A percentile compares a stretch with the other conserved stretches of the same genome.
These are phyloP conservation scores for Epichloe elymi DNA, from an alignment of 2,329 filamentous ascomycete genomes.

Conservation along the genomic window DNA sequence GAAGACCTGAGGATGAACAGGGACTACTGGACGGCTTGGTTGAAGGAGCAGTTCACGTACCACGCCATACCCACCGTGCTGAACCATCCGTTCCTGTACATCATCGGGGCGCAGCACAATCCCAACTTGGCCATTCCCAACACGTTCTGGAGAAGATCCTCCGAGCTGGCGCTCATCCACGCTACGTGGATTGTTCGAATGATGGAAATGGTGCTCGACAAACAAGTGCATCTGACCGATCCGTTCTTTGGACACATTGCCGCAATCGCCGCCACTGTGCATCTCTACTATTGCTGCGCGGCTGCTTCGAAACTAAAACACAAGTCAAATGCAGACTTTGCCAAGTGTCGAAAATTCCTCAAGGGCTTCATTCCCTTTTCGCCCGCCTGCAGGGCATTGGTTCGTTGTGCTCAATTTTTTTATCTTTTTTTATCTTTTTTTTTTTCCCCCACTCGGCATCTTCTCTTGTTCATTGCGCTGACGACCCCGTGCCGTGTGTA, in stretches of 20 bases:
- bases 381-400: conserved; percentile 30
- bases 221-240: conserved; percentile 33
- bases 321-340: conserved; percentile 38
- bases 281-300: conserved; percentile 40
- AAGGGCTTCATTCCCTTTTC: conserved; percentile 35
- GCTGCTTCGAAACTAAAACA: conserved; percentile 33
- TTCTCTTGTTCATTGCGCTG: too few species aligned
- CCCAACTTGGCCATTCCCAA: conserved; percentile 38
- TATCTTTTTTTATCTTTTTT: too few species aligned
- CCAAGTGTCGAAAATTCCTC: conserved; percentile 35
- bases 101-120: conserved; percentile 37
- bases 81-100: conserved; percentile 41
- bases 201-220: conserved; percentile 40
- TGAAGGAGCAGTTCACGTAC: conserved; percentile 40
- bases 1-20: conserved; percentile 31
- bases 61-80: conserved; percentile 36
- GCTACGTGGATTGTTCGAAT: conserved; percentile 41
- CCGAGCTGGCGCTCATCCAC: conserved; percentile 36
- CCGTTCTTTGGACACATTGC: conserved; percentile 39
- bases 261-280: conserved; percentile 38
- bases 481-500: conserved; percentile 14
- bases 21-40: conserved; percentile 38
- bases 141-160: conserved; percentile 39
- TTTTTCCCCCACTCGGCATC: too few species aligned
- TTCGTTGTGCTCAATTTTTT: conserved; percentile 14